Base-by-base conservation (phyloP, 805 yeast species). In the Yarrowia osloensis region DNA sequence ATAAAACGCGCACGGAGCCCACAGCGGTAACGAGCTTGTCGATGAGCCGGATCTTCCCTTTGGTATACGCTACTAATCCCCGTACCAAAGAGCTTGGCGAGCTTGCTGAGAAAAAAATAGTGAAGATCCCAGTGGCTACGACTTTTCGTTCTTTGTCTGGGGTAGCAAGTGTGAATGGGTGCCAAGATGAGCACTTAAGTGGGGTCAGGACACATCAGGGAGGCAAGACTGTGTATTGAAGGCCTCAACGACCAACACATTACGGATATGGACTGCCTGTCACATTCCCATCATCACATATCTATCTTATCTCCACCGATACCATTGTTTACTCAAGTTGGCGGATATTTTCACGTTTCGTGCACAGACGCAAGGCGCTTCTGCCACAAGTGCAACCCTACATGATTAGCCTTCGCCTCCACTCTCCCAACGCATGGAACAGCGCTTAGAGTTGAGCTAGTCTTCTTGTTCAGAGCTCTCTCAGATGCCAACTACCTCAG, bases 371-470 rank as follows among this genome's bases (percentile, higher is more conserved):
- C 29, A 33, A 31, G 39, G 39, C 39, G 31, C 50, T 24, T 21
- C 39, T 31, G n/a, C n/a, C 17, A 7, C 15, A 26, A 21, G 21
- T 52, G 59, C 59, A 33, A 21, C 40, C 21, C 59, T 31, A 5
- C 21, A 1, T n/a, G 4, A 8, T 21, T 35, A 33, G 21, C 3
- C 5, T 35, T 52, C 21, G 29, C 59, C 59, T 52, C 42, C 59
- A 52, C 59, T 52, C 59, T 52, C 31, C 17, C 59, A 52, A 52
- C 42, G 59, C 59, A 52, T 35, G 59, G 59, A 52, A 52, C 22
- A 22, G 42, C 2, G 19, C 3, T 15, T 33, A 22, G 42, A 13
- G 8, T 52, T 52, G 37, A 9, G 17, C 22, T 29, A 29, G 42
- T 17, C 15, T 5, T 11, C 52, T 11, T 46, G 2, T 46, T 44